Percentiles rank a stretch among this genome's conserved stretches.
phyloP scores from a whole-genome alignment of 352 stramenopile genomes.

The Phytopythium montanum region DNA sequence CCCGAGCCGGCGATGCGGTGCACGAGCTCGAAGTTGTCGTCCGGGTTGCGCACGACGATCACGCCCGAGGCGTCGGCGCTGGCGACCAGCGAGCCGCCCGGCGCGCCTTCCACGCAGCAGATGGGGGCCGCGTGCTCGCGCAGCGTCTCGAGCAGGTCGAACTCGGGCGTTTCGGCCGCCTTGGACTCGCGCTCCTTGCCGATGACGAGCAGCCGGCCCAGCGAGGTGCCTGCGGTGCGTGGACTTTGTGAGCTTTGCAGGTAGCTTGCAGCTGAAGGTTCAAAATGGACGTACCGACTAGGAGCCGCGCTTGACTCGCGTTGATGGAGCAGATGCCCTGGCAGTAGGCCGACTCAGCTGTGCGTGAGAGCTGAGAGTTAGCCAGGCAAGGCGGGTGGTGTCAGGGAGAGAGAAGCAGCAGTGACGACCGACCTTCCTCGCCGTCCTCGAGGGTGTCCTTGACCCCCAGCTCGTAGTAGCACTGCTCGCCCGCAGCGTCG shows the following conservation, averaged over 20 bases:
- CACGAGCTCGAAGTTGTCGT: slow-evolving; percentile 55
- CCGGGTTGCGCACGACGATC: slow-evolving; percentile 51
- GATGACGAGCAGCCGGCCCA: slow-evolving; percentile 58
- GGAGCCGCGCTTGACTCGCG: slow-evolving; percentile 36
- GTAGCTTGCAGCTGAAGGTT: neutral
- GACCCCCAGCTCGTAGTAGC: slow-evolving; percentile 48
- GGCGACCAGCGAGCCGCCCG: slow-evolving; percentile 32
- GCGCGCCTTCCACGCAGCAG: slow-evolving; percentile 49
- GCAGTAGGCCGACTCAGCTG: slow-evolving; percentile 51
- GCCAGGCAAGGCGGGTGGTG: neutral
- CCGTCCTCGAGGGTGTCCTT: slow-evolving; percentile 42
- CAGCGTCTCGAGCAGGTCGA: slow-evolving; percentile 62
- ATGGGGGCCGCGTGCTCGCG: slow-evolving; percentile 49
- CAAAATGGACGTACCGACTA: slow-evolving; percentile 33
- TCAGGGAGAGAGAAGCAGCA: slow-evolving; percentile 8
- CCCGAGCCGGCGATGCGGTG: slow-evolving; percentile 46
- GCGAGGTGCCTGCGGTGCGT: slow-evolving; percentile 33
- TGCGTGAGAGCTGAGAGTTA: neutral
- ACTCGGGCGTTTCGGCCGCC: slow-evolving; percentile 32
- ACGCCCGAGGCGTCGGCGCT: slow-evolving; percentile 58
- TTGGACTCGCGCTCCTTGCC: slow-evolving; percentile 53
- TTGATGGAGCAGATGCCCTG: slow-evolving; percentile 57
- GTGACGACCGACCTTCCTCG: slow-evolving; percentile 36
- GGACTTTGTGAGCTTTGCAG: neutral
- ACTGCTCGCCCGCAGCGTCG: slow-evolving; percentile 49